Evolutionary conservation across 2,329 filamentous ascomycete genomes (phyloP), one percentile per base, ranked within the genome.

Genomic region (Aspergillus tamarii): DNA sequence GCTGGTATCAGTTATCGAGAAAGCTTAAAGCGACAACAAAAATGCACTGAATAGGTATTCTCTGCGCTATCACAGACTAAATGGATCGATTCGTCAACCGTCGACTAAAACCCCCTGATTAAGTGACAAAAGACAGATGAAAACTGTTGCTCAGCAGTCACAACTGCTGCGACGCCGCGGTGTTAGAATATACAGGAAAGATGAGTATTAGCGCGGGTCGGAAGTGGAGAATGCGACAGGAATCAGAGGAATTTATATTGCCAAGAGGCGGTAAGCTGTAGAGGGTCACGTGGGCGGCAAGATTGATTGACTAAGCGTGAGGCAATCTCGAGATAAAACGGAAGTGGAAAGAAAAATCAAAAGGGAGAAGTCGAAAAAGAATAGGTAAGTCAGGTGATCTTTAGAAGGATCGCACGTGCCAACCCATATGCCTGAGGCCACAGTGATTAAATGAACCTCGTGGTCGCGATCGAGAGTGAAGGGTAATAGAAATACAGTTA

Each of bases 221-320:
- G 64, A 67, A 75, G 75, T 75, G 73, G 74, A 76, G 75, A 78
- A 77, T 77, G 76, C 75, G 76, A 78, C 72, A 72, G 68, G 70
- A 68, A 70, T 67, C 66, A 68, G 52, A 23, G 68, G 72, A 70
- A 73, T 80, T 79, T 80, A 81, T 80, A 78, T 72, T 73, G 78
- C 78, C 78, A 81, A 80, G 78, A 78, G 69, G 70, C 72, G 68
- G 70, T 71, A 59, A 68, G 64, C 62, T 57, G 39, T 41, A 56
- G 48, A 30, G 11, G 39, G 67, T 80, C 78, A 80, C 78, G 78
- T 81, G 78, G 60, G 67, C 64, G 72, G 69, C 69, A 65, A 69
- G 57, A 23, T 41, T 58, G 34, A 46, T 61, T 72, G 72, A 73
- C 68, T 74, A 67, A 72, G 66, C 67, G 43, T 60, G 58, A 65